Evolutionary conservation across 176 grass and related monocot species (phyloP), one percentile per base, ranked within the genome.

Genomic region (Avena sativa): DNA sequence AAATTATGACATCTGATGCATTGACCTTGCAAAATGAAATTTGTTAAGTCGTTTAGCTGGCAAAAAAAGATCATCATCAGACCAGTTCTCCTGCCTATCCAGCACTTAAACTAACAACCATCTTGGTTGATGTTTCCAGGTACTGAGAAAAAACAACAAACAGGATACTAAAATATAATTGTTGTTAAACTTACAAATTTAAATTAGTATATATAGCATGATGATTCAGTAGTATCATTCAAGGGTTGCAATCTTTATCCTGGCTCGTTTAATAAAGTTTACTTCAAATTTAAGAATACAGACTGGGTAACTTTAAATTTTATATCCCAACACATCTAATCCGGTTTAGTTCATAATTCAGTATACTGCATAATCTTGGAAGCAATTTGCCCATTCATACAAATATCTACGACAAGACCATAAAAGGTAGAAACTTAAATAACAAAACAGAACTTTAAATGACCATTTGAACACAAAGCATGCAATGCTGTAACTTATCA

Each of bases 1-100:
- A 93, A 85, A 99, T 99, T 46, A 99, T 96, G 59, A 99, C 97
- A 93, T 99, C 94, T 71, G 97, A 99, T 87, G 90, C 94, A 87
- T 99, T 99, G 62, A 99, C 97, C 97, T 99, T 83, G 15, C 50
- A 91, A 87, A 90, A 83, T 44, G 26, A 88, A 64, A 25, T 36
- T 66, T 25, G 21, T 73, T 0, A 21, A 65, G 12, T 56, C 15
- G 23, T 20, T 87, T 88, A 70, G 28, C 47, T 62, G 67, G 58
- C 28, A 71, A 84, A 78, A 78, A 76, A 23, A 5, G 17, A n/a
- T 46, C 8, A 67, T 46, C n/a, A 40, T 59, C 65, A 50, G 19
- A 87, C 10, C 32, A 67, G 3, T 36, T 57, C 72, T 87, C 16
- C 44, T 46, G 32, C 5, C 56, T 74, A n/a, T 68, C 21, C 68